Percentiles rank a stretch among this genome's conserved stretches.
These are phyloP conservation scores for Annulohypoxylon bovei DNA, from an alignment of 495 filamentous ascomycete genomes.

Conservation along the genomic window DNA sequence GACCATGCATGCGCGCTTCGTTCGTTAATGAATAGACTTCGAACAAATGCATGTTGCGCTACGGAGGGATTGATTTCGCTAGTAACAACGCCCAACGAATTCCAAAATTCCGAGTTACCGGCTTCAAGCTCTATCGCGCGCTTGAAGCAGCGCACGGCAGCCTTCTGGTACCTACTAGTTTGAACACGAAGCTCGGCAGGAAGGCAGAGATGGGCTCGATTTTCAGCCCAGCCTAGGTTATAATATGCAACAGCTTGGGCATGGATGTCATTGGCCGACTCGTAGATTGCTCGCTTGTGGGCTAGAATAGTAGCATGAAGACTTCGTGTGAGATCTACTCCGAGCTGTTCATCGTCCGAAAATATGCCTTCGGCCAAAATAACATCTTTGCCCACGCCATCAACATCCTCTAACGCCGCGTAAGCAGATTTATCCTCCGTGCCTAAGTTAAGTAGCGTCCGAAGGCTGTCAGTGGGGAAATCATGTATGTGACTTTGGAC, in stretches of 20 bases:
- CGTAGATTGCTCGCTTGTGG: conserved; percentile 84
- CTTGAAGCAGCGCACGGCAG: conserved; percentile 93
- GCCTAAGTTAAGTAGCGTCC: conserved; percentile 61
- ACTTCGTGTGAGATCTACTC: conserved; percentile 59
- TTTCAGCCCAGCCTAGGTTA: conserved; percentile 94
- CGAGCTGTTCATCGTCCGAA: conserved; percentile 57
- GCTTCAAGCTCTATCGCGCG: conserved; percentile 94
- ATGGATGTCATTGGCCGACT: conserved; percentile 77
- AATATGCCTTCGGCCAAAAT: conserved; percentile 55
- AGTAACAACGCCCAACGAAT: conserved; percentile 90
- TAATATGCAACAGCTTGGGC: conserved; percentile 97
- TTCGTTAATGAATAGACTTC: conserved; percentile 93
- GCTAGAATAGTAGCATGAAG: conserved; percentile 79
- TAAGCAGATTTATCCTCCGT: conserved; percentile 65
- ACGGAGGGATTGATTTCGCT: conserved; percentile 84
- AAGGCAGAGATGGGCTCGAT: conserved; percentile 76
- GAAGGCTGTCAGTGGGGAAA: conserved; percentile 66
- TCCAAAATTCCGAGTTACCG: conserved; percentile 97
- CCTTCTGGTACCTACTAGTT: conserved; percentile 74
- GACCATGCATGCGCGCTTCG: conserved; percentile 84
- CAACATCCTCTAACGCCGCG: conserved; percentile 72
- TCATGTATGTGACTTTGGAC: conserved; percentile 70
- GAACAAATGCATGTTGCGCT: conserved; percentile 93
- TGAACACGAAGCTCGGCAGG: conserved; percentile 58
- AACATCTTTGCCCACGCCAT: conserved; percentile 68